Conservation (phyloP, 345 rosid species). For the Hibiscus syriacus region DNA sequence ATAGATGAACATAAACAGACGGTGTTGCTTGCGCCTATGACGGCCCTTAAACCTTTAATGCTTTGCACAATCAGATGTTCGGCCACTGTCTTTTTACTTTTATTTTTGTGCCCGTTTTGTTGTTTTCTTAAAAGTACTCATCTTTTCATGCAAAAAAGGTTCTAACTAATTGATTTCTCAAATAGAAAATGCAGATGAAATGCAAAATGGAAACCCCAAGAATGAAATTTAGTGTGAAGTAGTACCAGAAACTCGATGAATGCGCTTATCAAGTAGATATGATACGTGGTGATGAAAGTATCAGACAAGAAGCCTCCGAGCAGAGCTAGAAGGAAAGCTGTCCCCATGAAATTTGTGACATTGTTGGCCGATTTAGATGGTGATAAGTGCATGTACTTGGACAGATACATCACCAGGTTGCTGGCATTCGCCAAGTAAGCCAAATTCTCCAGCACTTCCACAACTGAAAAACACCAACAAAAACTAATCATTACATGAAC, state of each 20-base stretch:
- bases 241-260: conserved; percentile 55
- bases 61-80: background rate
- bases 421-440: conserved; percentile 77
- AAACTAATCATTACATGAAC: too few relatives aligned
- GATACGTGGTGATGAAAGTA: conserved; percentile 54
- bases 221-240: background rate
- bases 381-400: conserved; percentile 61
- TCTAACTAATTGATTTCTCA: background rate
- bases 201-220: background rate
- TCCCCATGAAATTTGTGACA: conserved; percentile 86
- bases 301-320: conserved; percentile 83
- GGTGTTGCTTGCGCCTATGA: conserved; percentile 3
- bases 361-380: conserved; percentile 60
- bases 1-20: background rate
- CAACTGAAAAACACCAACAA: conserved; percentile 33
- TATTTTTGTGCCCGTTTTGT: background rate
- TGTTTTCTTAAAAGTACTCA: background rate
- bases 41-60: conserved; percentile 5
- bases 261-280: conserved; percentile 61
- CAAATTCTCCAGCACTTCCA: conserved; percentile 86
- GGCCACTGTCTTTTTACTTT: background rate
- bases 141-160: background rate
- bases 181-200: background rate
- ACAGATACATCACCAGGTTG: conserved; percentile 60
- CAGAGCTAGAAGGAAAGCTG: conserved; percentile 73